These are phyloP conservation scores for Pleurotus tuoliensis DNA, from an alignment of 768 basidiomycete genomes.

Conservation along the genomic window DNA sequence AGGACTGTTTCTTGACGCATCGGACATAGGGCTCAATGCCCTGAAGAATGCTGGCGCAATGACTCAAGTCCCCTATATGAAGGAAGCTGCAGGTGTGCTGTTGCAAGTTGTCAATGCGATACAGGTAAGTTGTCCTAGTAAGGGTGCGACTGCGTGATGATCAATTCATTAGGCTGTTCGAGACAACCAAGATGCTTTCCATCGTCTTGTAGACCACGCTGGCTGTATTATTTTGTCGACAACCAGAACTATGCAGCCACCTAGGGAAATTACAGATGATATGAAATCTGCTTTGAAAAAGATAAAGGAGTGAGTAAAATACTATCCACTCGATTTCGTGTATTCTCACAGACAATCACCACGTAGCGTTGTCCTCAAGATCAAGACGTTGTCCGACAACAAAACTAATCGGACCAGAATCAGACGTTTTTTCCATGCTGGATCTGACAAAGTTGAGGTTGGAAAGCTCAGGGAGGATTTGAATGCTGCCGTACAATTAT, in stretches of 20 bases:
- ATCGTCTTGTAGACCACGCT: not conserved
- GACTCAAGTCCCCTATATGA: not conserved
- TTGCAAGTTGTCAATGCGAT: not conserved
- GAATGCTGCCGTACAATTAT: no score
- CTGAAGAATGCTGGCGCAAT: not conserved
- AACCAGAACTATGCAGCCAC: no score
- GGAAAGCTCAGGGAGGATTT: no score
- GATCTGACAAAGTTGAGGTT: no score
- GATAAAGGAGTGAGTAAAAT: not conserved
- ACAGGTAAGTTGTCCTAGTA: no score
- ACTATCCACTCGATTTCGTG: no score
- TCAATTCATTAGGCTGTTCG: not conserved
- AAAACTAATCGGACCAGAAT: no score
- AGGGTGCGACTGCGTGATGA: no score
- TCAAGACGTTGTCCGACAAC: no score
- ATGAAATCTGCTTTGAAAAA: not conserved
- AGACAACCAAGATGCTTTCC: constrained; percentile 4
- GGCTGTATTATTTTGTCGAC: not conserved
- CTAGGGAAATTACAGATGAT: not conserved
- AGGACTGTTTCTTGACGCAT: not conserved
- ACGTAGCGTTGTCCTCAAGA: no score
- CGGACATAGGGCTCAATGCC: not conserved
- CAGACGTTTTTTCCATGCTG: no score
- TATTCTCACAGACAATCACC: no score
- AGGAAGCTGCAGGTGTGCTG: not conserved